A percentile compares a stretch with the other conserved stretches of the same genome.
These are phyloP conservation scores for Silene uniflora DNA, from an alignment of 148 eudicot species.

Conservation along the genomic window DNA sequence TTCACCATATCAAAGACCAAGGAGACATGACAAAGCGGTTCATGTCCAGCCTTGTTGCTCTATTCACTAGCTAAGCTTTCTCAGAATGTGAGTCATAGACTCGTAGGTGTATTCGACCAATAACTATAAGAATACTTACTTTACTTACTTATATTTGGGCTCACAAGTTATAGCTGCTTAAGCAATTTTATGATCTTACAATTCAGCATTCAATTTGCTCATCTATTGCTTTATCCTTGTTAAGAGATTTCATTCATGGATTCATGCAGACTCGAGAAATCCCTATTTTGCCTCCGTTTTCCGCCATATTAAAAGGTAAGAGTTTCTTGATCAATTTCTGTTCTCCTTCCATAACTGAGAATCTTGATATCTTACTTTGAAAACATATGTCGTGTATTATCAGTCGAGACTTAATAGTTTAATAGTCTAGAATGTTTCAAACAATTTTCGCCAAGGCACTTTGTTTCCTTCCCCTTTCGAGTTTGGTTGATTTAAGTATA, in stretches of 20 bases:
- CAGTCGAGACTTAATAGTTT: no score
- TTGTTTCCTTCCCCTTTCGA: background rate
- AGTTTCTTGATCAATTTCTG: background rate
- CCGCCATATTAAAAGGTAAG: conserved; percentile 64
- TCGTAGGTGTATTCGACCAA: no score
- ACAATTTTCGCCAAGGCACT: no score
- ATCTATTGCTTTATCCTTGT: background rate
- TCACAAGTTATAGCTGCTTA: no score
- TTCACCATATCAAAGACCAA: no score
- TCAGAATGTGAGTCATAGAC: no score
- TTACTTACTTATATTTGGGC: background rate
- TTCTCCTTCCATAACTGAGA: background rate
- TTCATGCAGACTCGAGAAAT: conserved; percentile 68
- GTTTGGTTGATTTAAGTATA: background rate
- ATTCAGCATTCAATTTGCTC: background rate
- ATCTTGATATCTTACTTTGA: background rate
- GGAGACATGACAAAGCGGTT: no score
- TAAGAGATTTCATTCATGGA: conserved; percentile 6
- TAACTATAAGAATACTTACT: no score
- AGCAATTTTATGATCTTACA: background rate
- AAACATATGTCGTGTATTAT: no score
- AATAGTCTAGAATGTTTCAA: no score
- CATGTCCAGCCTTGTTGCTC: no score
- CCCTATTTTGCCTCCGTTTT: conserved; percentile 88
- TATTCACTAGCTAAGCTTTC: no score